phyloP scores from a whole-genome alignment of 257 asterid species.

The Penstemon newberryi region DNA sequence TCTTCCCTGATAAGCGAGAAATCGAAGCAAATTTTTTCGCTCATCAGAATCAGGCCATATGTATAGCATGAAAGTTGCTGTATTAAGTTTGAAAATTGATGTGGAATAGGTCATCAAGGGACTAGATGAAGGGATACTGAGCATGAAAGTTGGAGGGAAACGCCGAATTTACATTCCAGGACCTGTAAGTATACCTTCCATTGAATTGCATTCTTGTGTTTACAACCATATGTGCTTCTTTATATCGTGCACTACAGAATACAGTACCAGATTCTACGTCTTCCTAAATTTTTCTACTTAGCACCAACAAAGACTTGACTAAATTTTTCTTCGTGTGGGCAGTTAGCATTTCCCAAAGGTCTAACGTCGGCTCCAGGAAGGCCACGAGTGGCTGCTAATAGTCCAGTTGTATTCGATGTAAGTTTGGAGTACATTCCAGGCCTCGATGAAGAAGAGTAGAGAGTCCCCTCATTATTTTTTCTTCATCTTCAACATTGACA shows the following conservation, averaged over 20 bases:
- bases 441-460: constrained; percentile 63
- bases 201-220: too few relatives aligned
- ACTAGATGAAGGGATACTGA: constrained; percentile 90
- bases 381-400: constrained; percentile 88
- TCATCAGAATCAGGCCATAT: constrained; percentile 4
- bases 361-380: constrained; percentile 92
- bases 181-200: constrained; percentile 50
- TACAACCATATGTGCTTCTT: too few relatives aligned
- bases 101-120: constrained; percentile 81
- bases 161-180: constrained; percentile 92
- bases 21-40: neutral
- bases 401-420: constrained; percentile 85
- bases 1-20: too few relatives aligned
- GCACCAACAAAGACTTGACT: neutral
- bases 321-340: constrained; percentile 25
- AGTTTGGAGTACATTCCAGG: constrained; percentile 95
- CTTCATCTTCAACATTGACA: neutral
- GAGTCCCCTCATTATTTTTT: neutral
- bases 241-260: too few relatives aligned
- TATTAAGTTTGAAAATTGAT: constrained; percentile 7
- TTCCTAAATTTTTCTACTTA: too few relatives aligned
- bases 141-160: constrained; percentile 94
- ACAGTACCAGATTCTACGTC: too few relatives aligned
- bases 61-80: too few relatives aligned
- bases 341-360: constrained; percentile 96